Base-by-base conservation (phyloP, 2,329 filamentous ascomycete species). In the Thielaviopsis populi region DNA sequence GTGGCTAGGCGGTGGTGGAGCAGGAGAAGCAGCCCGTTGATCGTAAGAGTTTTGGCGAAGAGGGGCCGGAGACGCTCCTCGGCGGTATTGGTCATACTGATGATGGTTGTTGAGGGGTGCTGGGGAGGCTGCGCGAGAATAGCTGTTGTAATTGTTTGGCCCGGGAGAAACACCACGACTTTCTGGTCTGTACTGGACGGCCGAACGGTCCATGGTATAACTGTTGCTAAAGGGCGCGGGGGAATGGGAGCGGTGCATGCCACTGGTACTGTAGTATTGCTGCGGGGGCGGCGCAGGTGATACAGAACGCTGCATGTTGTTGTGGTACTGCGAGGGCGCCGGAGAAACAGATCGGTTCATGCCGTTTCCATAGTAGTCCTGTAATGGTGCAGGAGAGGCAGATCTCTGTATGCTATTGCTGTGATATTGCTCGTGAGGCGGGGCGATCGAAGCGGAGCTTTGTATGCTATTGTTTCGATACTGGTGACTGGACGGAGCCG, bases 121-220 rank as follows among this genome's bases (percentile, higher is more conserved):
- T 66, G 74, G 78, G 69, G 77, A 82, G 66, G 69, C 72, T 43
- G 70, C 73, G 71, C 72, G 68, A 68, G 64, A 71, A 71, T 69
- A 65, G 40, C 43, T 61, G 27, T 59, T 59, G 65, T 68, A 66
- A 41, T 67, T 65, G 63, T 72, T 71, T 67, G 68, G 71, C 17
- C 70, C 37, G 71, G 19, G 73, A 70, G 13, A 73, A 72, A 69
- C 68, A 30, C 53, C 65, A 48, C 62, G 67, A 37, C 53, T 56
- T 37, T 56, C 53, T 2, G 53, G 53, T 13, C 24, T 56, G 3
- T 56, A 56, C 3, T 56, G 53, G 17, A 5, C 15, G 17, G 2
- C 53, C 15, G 53, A 33, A n/a, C n/a, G 53, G n/a, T 37, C 53
- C 53, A 56, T 56, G 2, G 60, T 63, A 59, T 46, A 67, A 65